Percentiles rank a stretch among this genome's conserved stretches.
Evolutionary conservation across 2,329 filamentous ascomycete genomes (phyloP).

Genomic region (Penicillium sp.): DNA sequence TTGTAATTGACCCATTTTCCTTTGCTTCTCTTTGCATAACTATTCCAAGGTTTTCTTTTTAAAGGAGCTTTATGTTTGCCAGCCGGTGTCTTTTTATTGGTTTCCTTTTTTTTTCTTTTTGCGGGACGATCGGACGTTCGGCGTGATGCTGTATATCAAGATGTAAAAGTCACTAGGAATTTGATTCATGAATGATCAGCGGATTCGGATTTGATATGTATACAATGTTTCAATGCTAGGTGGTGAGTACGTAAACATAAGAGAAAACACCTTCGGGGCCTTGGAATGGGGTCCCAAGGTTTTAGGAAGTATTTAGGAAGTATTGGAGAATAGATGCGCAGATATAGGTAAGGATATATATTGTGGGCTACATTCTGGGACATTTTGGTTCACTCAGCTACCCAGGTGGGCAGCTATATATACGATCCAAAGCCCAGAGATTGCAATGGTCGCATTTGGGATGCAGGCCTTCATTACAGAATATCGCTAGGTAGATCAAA

Average conservation of each 20-base stretch:
- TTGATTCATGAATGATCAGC: neutral
- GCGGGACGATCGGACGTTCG: conserved; percentile 23
- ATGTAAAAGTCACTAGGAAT: conserved; percentile 17
- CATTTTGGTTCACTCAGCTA: too few relatives aligned
- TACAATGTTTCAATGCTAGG: neutral
- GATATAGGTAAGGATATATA: neutral
- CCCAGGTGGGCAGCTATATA: neutral
- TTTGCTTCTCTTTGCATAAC: conserved; percentile 22
- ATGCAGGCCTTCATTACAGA: neutral
- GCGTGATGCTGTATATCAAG: conserved; percentile 25
- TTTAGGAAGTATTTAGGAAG: too few relatives aligned
- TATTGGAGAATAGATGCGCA: too few relatives aligned
- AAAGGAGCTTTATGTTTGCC: conserved; percentile 15
- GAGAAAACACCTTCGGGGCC: too few relatives aligned
- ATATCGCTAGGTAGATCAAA: neutral
- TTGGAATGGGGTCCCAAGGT: too few relatives aligned
- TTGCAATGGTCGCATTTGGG: neutral
- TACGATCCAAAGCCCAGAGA: neutral
- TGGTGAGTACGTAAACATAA: neutral
- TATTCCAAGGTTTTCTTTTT: conserved; percentile 10
- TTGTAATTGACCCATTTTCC: conserved; percentile 11
- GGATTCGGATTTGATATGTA: neutral
- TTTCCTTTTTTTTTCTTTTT: conserved; percentile 15
- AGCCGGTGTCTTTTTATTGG: conserved; percentile 18
- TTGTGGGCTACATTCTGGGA: neutral